Percentiles rank a stretch among this genome's conserved stretches.
phyloP scores from a whole-genome alignment of 495 filamentous ascomycete genomes.

The Acidiella bohemica region DNA sequence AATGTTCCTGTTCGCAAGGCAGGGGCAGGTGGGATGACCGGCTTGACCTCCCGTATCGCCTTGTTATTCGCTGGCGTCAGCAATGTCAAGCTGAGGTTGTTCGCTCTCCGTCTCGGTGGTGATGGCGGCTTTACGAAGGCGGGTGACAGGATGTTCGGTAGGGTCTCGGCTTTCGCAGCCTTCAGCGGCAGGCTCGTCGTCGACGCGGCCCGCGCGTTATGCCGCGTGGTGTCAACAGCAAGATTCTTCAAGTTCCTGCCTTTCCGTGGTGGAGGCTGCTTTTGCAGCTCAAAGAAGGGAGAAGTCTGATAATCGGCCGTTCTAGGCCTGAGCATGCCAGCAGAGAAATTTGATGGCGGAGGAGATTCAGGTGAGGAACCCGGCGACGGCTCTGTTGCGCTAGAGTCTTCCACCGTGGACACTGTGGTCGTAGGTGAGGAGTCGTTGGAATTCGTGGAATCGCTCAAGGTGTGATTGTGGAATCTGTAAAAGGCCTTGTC shows the following conservation, averaged over 20 bases:
- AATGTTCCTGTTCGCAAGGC: constrained; percentile 30
- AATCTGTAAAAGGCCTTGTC: constrained; percentile 12
- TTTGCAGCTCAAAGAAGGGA: constrained; percentile 31
- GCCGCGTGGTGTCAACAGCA: constrained; percentile 63
- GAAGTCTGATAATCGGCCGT: constrained; percentile 10
- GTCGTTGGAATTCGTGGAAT: constrained; percentile 48
- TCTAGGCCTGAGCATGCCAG: constrained; percentile 16
- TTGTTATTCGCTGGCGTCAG: constrained; percentile 39
- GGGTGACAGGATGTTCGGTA: constrained; percentile 71
- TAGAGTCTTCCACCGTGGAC: constrained; percentile 82
- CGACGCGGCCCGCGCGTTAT: constrained; percentile 31
- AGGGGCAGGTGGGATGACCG: constrained; percentile 31
- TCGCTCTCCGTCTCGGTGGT: constrained; percentile 59
- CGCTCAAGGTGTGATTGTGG: constrained; percentile 17
- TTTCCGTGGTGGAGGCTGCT: constrained; percentile 53
- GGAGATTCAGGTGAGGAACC: constrained; percentile 49
- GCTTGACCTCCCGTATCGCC: constrained; percentile 18
- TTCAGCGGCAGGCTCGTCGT: constrained; percentile 13
- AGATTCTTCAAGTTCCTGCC: constrained; percentile 87
- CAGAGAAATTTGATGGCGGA: constrained; percentile 15
- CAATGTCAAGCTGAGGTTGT: constrained; percentile 59
- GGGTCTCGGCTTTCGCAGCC: constrained; percentile 16
- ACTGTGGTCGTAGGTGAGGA: constrained; percentile 91
- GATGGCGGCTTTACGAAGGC: constrained; percentile 64
- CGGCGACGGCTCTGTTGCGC: constrained; percentile 78